Evolutionary conservation across 257 asterid genomes (phyloP).

Genomic region (Solanum gracilifrons): DNA sequence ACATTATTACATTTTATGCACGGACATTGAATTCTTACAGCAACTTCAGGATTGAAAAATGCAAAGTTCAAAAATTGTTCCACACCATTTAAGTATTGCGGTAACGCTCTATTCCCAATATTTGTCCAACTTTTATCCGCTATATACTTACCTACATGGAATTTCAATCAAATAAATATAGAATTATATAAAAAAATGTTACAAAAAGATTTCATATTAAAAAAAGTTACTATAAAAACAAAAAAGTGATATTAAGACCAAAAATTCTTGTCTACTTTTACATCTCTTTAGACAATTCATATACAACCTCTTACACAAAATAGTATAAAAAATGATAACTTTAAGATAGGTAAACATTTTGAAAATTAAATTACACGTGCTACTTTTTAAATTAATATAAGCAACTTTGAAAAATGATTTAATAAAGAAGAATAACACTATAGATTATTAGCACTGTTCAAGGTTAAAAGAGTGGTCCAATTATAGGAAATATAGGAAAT

Average conservation of each 20-base stretch:
- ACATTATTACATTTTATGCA: neutral
- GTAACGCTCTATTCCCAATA: neutral
- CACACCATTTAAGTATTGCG: neutral
- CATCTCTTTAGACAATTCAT: too few relatives aligned
- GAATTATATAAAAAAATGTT: neutral
- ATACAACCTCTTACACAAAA: too few relatives aligned
- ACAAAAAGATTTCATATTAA: neutral
- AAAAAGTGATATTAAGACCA: neutral
- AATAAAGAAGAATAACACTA: too few relatives aligned
- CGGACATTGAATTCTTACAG: neutral
- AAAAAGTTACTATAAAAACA: neutral
- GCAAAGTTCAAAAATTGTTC: neutral
- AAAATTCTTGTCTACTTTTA: neutral
- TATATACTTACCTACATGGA: neutral
- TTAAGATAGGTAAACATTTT: too few relatives aligned
- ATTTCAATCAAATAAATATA: neutral
- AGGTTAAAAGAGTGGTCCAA: too few relatives aligned
- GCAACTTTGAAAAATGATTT: too few relatives aligned
- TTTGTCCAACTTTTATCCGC: neutral
- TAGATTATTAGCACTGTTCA: too few relatives aligned
- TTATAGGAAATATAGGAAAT: too few relatives aligned
- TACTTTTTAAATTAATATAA: too few relatives aligned
- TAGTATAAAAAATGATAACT: too few relatives aligned
- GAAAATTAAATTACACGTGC: too few relatives aligned
- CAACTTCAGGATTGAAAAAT: neutral